Evolutionary conservation across 176 grass and related monocot genomes (phyloP).

Genomic region (Lolium rigidum): DNA sequence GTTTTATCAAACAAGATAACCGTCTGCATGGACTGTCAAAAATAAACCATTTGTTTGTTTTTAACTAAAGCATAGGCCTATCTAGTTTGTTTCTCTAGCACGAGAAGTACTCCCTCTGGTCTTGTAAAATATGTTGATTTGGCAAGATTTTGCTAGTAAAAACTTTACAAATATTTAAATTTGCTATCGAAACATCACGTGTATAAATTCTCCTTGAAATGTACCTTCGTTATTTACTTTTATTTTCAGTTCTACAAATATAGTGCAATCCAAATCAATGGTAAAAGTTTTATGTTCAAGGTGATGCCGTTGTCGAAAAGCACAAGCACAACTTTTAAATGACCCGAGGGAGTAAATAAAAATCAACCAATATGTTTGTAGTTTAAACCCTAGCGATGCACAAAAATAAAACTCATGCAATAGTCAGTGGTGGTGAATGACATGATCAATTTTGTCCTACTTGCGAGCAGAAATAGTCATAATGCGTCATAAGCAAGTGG

Average conservation of each 20-base stretch:
- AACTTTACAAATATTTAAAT: neutral
- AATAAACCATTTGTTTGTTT: too few species aligned
- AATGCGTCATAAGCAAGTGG: too few species aligned
- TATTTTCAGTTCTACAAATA: neutral
- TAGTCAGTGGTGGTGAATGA: neutral
- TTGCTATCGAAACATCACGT: neutral
- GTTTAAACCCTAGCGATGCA: neutral
- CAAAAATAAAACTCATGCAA: neutral
- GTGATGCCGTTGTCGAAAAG: neutral
- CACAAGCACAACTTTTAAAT: neutral
- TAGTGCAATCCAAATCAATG: neutral
- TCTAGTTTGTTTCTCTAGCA: neutral
- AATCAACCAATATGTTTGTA: neutral
- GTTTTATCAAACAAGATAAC: too few species aligned
- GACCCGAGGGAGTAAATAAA: neutral
- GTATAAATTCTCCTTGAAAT: neutral
- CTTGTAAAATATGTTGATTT: neutral
- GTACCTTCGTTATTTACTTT: neutral
- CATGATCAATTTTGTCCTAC: neutral
- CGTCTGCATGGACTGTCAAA: too few species aligned
- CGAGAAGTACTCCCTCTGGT: neutral
- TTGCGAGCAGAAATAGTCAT: neutral
- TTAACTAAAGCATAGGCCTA: neutral
- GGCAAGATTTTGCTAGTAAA: neutral
- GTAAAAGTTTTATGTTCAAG: neutral